Percentiles rank a stretch among this genome's conserved stretches.
Conservation (phyloP, 768 basidiomycete genomes). For the Suillus hirtellus region DNA sequence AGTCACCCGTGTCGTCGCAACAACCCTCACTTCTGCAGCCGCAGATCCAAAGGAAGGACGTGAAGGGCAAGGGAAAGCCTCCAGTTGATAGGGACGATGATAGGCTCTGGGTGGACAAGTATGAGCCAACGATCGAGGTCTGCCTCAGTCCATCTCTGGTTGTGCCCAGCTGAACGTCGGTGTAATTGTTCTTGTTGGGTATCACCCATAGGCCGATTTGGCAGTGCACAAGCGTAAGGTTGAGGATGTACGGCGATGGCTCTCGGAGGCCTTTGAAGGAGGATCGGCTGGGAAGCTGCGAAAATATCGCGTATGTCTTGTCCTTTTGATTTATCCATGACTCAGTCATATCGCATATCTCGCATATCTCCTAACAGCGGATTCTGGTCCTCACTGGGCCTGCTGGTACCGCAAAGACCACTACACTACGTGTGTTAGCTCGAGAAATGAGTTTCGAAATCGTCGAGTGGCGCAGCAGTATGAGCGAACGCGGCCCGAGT, state of each 20-base stretch:
- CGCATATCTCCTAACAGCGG: conserved; percentile 47
- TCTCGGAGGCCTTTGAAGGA: conserved; percentile 69
- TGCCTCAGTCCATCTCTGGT: conserved; percentile 15
- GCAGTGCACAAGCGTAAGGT: conserved; percentile 82
- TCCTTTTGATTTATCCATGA: neutral
- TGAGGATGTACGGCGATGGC: conserved; percentile 74
- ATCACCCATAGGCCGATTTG: conserved; percentile 55
- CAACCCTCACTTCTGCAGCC: neutral
- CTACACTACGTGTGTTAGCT: conserved; percentile 75
- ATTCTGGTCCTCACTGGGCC: conserved; percentile 86
- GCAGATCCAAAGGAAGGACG: conserved; percentile 12
- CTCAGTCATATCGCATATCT: neutral
- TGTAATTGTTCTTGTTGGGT: neutral
- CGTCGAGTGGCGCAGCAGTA: conserved; percentile 80
- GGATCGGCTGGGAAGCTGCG: conserved; percentile 61
- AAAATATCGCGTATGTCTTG: conserved; percentile 68
- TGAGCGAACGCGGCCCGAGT: conserved; percentile 47
- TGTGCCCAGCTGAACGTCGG: conserved; percentile 2
- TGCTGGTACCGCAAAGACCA: conserved; percentile 88
- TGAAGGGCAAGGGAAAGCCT: conserved; percentile 29
- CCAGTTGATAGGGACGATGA: conserved; percentile 30
- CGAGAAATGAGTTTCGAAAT: conserved; percentile 76
- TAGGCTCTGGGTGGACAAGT: conserved; percentile 61
- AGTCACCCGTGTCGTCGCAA: conserved; percentile 1
- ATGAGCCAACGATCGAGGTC: conserved; percentile 62